phyloP scores from a whole-genome alignment of 2,329 filamentous ascomycete genomes.

The Passalora sequoiae region DNA sequence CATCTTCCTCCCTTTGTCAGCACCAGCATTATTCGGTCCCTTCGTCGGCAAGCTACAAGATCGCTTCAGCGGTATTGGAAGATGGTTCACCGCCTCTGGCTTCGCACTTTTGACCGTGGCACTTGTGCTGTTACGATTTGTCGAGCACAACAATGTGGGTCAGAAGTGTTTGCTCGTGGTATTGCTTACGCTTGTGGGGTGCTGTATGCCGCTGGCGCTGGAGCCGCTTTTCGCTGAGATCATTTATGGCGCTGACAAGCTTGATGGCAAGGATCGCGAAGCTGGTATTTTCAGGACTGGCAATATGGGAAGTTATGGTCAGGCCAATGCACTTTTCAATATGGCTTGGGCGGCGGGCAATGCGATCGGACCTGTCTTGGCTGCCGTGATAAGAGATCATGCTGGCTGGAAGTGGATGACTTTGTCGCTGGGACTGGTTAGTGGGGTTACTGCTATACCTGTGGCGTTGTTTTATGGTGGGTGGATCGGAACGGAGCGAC shows the following conservation, averaged over 20 bases:
- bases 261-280: slow-evolving; percentile 11
- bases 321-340: slow-evolving; percentile 48
- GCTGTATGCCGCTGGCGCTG: slow-evolving; percentile 17
- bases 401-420: slow-evolving; percentile 26
- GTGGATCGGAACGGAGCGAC: slow-evolving; percentile 5
- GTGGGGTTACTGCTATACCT: slow-evolving; percentile 46
- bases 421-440: slow-evolving; percentile 32
- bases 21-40: slow-evolving; percentile 22
- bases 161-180: slow-evolving; percentile 20
- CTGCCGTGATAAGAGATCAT: slow-evolving; percentile 22
- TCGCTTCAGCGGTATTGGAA: slow-evolving; percentile 11
- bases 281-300: slow-evolving; percentile 20
- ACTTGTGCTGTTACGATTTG: slow-evolving; percentile 17
- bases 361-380: slow-evolving; percentile 24
- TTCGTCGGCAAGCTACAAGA: slow-evolving; percentile 21
- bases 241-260: slow-evolving; percentile 14
- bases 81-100: slow-evolving; percentile 19
- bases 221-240: slow-evolving; percentile 24
- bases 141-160: slow-evolving; percentile 9
- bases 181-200: slow-evolving; percentile 17
- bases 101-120: slow-evolving; percentile 13
- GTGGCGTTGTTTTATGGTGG: slow-evolving; percentile 28
- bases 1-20: slow-evolving; percentile 24
- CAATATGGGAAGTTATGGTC: slow-evolving; percentile 36
- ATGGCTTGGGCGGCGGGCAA: slow-evolving; percentile 25